Evolutionary conservation across 768 basidiomycete species (phyloP), one percentile per base, ranked within the genome.

Genomic region (Lactifluus subvellereus): DNA sequence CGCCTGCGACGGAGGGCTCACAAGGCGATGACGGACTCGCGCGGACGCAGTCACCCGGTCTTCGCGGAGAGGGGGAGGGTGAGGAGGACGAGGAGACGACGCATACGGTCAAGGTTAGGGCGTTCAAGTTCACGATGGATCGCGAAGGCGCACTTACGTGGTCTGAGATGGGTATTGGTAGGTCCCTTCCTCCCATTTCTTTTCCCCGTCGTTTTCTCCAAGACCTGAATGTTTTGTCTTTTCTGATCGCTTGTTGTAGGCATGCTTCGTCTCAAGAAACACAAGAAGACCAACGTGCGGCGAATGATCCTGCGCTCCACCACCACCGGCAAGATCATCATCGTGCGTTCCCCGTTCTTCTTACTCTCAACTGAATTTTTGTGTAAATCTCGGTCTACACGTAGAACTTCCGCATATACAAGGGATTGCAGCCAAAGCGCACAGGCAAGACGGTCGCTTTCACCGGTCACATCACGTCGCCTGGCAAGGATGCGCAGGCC

Each of bases 41-140:
- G 60, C 69, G 61, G 47, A 66, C 69, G 54, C 60, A 67, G 42
- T 59, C 65, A 30, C 50, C 63, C 6, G 68, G 67, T 5, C 48
- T 66, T 38, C 83, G 89, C 66, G 77, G 77, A 57, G 88, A 89
- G 63, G 89, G 91, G 11, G 86, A 86, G 68, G 91, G 91, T 33
- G 91, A 93, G 74, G 88, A 93, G 71, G 80, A 86, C 45, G 91
- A 93, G 69, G 84, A 84, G 62, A 91, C 88, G 4, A 74, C 75
- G 33, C 79, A 88, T 71, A 73, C 76, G 50, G 77, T 83, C 53
- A 83, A 78, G 71, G 74, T 82, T 53, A 91, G 87, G 71, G 84
- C 84, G 30, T 89, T 77, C 70, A 82, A 80, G 70, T 69, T 91
- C 70, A 74, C 74, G 63, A 84, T 82, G 72, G 72, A 75, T 16